Evolutionary conservation across 345 rosid genomes (phyloP), one percentile per base, ranked within the genome.

Genomic region (Boechera divaricarpa): DNA sequence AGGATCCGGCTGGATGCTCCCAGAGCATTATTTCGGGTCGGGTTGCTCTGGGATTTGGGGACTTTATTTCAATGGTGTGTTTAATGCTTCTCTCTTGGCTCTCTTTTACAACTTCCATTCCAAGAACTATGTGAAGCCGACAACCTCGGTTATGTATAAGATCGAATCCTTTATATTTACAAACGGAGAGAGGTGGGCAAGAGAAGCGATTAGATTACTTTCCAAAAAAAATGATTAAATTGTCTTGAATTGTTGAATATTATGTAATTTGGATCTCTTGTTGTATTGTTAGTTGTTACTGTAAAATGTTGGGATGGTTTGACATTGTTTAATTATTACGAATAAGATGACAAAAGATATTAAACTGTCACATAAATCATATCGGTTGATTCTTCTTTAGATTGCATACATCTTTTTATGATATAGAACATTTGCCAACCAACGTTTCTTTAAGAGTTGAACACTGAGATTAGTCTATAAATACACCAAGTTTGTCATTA

Each of bases 41-140:
- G 96, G 97, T 4, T 92, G 97, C 72, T 78, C 87, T 0, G 96
- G 97, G 44, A 73, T 92, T 0, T 73, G 69, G 89, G 91, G 87
- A 18, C 79, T 85, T 82, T 84, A 80, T 71, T 92, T 92, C 76
- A 86, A 84, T 70, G 87, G 82, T 32, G 79, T 69, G 13, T 92
- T 90, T 55, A 90, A 83, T 39, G 87, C 85, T 63, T 85, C 93
- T 5, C 90, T 92, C 10, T 82, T 92, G 83, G 79, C 70, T 56
- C 89, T 90, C 31, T 92, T 92, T 56, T 38, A 78, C 44, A 80
- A 92, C 26, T 92, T 92, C 38, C 90, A 85, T 70, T 67, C 70
- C 31, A 87, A 83, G 83, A 90, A 83, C 64, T 88, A 90, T 58
- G 81, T 48, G 15, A 68, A 53, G 24, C 24, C 42, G 57, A 72